These are phyloP conservation scores for Trichoderma endophyticum DNA, from an alignment of 2,329 filamentous ascomycete species.

Conservation along the genomic window DNA sequence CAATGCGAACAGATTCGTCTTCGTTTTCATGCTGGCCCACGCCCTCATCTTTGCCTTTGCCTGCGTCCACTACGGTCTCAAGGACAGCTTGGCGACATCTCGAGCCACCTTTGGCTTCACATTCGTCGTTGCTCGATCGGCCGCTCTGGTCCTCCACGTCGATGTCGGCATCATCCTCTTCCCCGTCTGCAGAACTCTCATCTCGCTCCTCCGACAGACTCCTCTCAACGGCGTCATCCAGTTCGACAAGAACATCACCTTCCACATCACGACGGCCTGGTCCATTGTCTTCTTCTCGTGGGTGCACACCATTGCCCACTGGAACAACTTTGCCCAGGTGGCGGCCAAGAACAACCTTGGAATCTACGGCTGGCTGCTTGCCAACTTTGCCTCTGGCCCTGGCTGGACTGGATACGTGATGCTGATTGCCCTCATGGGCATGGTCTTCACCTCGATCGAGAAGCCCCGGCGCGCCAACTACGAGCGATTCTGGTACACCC, in stretches of 20 bases:
- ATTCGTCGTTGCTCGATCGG: conserved; percentile 71
- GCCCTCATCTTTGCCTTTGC: conserved; percentile 75
- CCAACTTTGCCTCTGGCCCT: conserved; percentile 74
- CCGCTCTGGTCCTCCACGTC: conserved; percentile 75
- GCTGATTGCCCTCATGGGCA: conserved; percentile 73
- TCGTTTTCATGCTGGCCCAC: conserved; percentile 70
- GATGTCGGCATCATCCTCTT: conserved; percentile 77
- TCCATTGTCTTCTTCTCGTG: conserved; percentile 86
- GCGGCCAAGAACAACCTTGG: conserved; percentile 72
- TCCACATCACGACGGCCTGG: conserved; percentile 82
- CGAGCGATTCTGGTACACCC: conserved; percentile 87
- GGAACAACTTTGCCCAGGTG: conserved; percentile 80
- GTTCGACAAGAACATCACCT: conserved; percentile 86
- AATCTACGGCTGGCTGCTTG: conserved; percentile 72
- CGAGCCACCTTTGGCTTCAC: conserved; percentile 70
- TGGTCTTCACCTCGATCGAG: conserved; percentile 74
- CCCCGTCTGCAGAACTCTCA: conserved; percentile 79
- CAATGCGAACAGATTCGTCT: conserved; percentile 59
- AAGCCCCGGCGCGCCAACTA: conserved; percentile 77
- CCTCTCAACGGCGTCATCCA: conserved; percentile 83
- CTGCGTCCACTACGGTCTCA: conserved; percentile 75
- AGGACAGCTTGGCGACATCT: conserved; percentile 67
- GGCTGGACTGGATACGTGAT: conserved; percentile 87
- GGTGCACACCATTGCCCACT: conserved; percentile 82
- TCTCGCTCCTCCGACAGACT: conserved; percentile 75